Evolutionary conservation across 1,284 basidiomycete species (phyloP), one percentile per base, ranked within the genome.

Genomic region (Neonothopanus nambi): DNA sequence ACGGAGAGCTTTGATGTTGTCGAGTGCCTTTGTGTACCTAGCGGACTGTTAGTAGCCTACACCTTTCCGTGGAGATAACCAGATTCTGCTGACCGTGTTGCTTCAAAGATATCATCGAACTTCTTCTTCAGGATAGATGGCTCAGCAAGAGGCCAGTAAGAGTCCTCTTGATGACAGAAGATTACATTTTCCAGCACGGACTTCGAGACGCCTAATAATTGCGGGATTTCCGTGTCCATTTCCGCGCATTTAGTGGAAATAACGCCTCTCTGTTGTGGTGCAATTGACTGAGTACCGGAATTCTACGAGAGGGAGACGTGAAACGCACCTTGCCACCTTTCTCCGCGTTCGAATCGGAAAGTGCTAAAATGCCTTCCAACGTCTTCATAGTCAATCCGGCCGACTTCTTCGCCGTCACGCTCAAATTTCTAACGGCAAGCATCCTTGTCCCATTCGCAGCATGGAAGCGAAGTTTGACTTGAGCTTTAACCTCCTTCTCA

Each of bases 121-220:
- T 97, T 97, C 79, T 98, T 98, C 79, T 99, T 99, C 38, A 99
- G 73, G 1, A 85, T 82, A 0, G 92, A 78, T 0, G 96, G 91
- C 64, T 99, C 97, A 0, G 95, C 82, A 12, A 99, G 78, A 0
- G 97, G 97, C 97, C 97, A 99, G 65, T 95, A 98, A 0, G 93
- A 95, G 55, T 99, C 97, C 66, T 99, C 97, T 73, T 99, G 97
- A 70, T 99, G 97, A 70, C 97, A 99, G 66, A 99, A 99, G 57
- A 99, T 98, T 64, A 99, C 96, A 66, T 98, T 98, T 65, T 99
- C 96, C 18, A 99, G 84, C 45, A 99, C 96, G 6, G 95, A 89
- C 68, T 93, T 95, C 11, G 94, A 97, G 2, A 99, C 96, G 40
- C 97, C 97, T n/a, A 99, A 82, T 11, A 92, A 75, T 55, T 88